Evolutionary conservation across 2,329 filamentous ascomycete species (phyloP), one percentile per base, ranked within the genome.

Genomic region (Aureobasidium uvarum): DNA sequence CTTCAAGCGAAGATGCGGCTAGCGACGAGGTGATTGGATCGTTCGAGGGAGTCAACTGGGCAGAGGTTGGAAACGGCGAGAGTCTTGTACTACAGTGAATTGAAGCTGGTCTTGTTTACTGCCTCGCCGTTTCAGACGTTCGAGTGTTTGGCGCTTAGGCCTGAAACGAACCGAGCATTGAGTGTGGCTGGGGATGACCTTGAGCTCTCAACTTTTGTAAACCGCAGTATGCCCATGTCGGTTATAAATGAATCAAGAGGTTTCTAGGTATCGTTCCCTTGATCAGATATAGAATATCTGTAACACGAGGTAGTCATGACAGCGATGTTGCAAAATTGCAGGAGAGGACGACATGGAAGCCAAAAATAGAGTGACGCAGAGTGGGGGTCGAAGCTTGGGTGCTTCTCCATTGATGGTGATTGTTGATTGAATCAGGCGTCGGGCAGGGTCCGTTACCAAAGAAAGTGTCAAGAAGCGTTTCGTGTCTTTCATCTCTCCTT

Each of bases 11-110:
- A 41, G 73, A 71, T 8, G 13, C 31, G n/a, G 70, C 70, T 5
- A 72, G 75, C 58, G 65, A 74, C 50, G 70, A 71, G 1, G 70
- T 70, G 16, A 71, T 72, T 46, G 70, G 76, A n/a, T 74, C 71
- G 16, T 78, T 78, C 11, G 74, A 77, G 1, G 80, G 81, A 60
- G 75, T 77, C 5, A 71, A 75, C 16, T 87, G 84, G 73, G 75
- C 80, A 5, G 82, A 85, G 65, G 71, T 87, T 60, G 78, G 74
- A 2, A 87, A 85, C 68, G 85, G 85, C 0, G 83, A 86, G 71
- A 83, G 80, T 62, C 72, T 83, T 52, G 71, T 87, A 3, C 70
- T 87, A 66, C 73, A 76, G 45, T 84, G 5, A 31, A 51, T 4
- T 33, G 67, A 50, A 51, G 58, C 58, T 41, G 58, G 58, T 28